phyloP scores from a whole-genome alignment of 2,329 filamentous ascomycete genomes.

The Tolypocladium inflatum region DNA sequence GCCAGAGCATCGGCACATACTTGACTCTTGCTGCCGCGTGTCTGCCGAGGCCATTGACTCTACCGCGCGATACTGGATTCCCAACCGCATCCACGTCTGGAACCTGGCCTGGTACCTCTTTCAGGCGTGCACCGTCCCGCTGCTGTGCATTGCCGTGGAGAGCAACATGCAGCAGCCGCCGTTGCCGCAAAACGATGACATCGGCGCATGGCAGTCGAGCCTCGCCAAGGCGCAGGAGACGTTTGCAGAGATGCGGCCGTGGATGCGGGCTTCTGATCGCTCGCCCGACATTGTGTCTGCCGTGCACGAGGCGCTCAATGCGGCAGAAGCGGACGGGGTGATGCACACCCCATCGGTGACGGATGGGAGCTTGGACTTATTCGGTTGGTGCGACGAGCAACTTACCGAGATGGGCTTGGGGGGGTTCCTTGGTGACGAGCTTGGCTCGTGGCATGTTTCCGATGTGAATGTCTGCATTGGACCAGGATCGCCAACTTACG shows the following conservation, averaged over 20 bases:
- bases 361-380: slow-evolving; percentile 14
- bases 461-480: neutral
- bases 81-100: slow-evolving; percentile 21
- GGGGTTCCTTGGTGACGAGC: slow-evolving; percentile 12
- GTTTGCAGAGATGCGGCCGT: slow-evolving; percentile 17
- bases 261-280: slow-evolving; percentile 16
- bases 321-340: slow-evolving; percentile 8
- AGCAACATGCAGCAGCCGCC: slow-evolving; percentile 6
- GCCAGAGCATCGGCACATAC: slow-evolving; percentile 11
- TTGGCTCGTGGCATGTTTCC: slow-evolving; percentile 6
- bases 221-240: slow-evolving; percentile 14
- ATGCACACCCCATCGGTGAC: slow-evolving; percentile 13
- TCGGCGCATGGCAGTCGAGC: slow-evolving; percentile 12
- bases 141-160: slow-evolving; percentile 18
- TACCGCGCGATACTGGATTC: slow-evolving; percentile 20
- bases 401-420: slow-evolving; percentile 16
- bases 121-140: slow-evolving; percentile 19
- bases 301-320: slow-evolving; percentile 15
- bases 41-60: slow-evolving; percentile 19
- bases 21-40: slow-evolving; percentile 14
- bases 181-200: neutral
- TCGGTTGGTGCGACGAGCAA: slow-evolving; percentile 18
- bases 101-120: slow-evolving; percentile 22
- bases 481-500: neutral
- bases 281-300: slow-evolving; percentile 16